These are phyloP conservation scores for Phaffia rhodozyma DNA, from an alignment of 1,284 basidiomycete genomes.

Conservation along the genomic window DNA sequence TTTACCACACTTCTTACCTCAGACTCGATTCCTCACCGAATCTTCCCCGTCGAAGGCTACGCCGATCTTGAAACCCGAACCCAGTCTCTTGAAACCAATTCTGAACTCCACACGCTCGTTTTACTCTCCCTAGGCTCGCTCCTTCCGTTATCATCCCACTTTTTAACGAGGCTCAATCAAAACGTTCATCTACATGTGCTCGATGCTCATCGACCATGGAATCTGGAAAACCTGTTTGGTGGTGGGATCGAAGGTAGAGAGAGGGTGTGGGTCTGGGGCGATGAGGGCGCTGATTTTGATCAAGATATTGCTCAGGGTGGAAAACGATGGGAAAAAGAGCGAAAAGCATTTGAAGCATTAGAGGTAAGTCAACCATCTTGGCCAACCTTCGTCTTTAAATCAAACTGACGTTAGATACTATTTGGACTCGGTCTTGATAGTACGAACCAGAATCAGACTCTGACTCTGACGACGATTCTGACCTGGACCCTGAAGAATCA, in stretches of 20 bases:
- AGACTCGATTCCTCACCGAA: conserved; percentile 83
- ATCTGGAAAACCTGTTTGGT: conserved; percentile 77
- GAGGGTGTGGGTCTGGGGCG: conserved; percentile 62
- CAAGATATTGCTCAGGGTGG: conserved; percentile 41
- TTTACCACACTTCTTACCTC: conserved; percentile 80
- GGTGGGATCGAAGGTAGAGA: conserved; percentile 34
- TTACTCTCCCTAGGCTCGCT: conserved; percentile 87
- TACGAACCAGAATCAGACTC: conserved; percentile 60
- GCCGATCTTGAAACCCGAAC: conserved; percentile 54
- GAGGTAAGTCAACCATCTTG: conserved; percentile 43
- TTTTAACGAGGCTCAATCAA: conserved; percentile 31
- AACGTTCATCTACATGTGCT: conserved; percentile 74
- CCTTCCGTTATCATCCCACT: conserved; percentile 58
- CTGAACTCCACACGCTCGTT: conserved; percentile 77
- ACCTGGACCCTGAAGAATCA: conserved; percentile 28
- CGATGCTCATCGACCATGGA: conserved; percentile 84
- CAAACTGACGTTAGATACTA: neutral
- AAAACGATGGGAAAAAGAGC: conserved; percentile 42
- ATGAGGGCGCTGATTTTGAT: conserved; percentile 48
- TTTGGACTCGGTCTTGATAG: conserved; percentile 34
- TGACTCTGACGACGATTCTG: conserved; percentile 36
- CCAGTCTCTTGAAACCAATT: conserved; percentile 53
- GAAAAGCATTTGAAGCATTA: conserved; percentile 63
- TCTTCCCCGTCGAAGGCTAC: conserved; percentile 84
- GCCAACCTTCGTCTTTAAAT: neutral